Conservation (phyloP, 202 grass and related monocot species). For the Tripidium arundinaceum region DNA sequence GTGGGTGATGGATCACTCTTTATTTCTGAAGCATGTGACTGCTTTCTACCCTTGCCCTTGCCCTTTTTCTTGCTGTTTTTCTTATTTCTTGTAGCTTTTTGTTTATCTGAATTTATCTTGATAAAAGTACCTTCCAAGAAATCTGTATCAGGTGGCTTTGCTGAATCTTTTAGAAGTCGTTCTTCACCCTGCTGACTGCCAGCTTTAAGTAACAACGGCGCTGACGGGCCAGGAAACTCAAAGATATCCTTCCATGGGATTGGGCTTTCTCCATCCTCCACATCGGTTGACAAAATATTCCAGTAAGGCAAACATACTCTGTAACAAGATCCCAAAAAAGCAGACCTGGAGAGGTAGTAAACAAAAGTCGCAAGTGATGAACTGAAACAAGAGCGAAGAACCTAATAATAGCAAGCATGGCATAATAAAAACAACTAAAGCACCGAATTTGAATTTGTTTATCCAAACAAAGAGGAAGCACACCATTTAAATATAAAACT, state of each 20-base stretch:
- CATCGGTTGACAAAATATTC: neutral
- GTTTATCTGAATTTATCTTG: neutral
- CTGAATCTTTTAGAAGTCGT: neutral
- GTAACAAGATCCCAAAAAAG: neutral
- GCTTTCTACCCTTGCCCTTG: neutral
- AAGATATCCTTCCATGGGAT: neutral
- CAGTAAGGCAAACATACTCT: neutral
- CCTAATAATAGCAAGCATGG: neutral
- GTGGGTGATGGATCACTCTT: neutral
- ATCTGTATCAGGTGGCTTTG: neutral
- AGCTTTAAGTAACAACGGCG: neutral
- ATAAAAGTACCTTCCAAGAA: slow-evolving; percentile 2
- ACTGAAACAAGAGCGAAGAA: neutral
- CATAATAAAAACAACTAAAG: neutral
- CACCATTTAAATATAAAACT: neutral
- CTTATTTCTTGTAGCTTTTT: neutral
- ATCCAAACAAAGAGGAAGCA: neutral
- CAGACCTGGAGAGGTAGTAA: neutral
- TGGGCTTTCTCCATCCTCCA: neutral
- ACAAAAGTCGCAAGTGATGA: neutral
- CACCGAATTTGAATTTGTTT: neutral
- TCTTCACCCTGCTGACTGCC: neutral
- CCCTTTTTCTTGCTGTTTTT: neutral
- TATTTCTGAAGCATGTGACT: neutral
- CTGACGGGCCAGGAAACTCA: neutral